Evolutionary conservation across 2,329 filamentous ascomycete genomes (phyloP), one percentile per base, ranked within the genome.

Genomic region (Stenocarpella maydis): DNA sequence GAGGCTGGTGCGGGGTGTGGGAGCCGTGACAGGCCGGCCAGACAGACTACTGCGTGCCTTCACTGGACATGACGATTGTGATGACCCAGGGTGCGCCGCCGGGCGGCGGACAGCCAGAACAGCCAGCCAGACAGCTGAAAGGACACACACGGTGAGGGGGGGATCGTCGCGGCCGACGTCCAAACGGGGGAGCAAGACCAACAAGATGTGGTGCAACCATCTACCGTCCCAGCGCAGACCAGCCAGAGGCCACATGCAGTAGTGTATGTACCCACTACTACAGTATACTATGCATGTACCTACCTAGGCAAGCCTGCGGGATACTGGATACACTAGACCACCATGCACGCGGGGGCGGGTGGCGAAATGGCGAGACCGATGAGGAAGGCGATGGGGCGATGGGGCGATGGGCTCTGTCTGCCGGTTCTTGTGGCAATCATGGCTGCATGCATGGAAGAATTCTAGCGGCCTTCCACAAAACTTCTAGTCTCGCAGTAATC

Each of bases 401-500:
- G 55, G 39, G 55, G 17, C 55, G 55, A 61, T 61, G 31, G 55
- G 15, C 39, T 24, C 21, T 12, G 26, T 19, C 9, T 43, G 24
- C 15, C 52, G 12, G 3, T 14, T 34, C n/a, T 9, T 24, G n/a
- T 17, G 24, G 47, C n/a, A 21, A 15, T 26, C 19, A 17, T 31
- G 58, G 17, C 60, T 14, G 31, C 19, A 41, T 64, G 50, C 50
- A 55, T 43, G 43, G 61, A 69, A 66, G 61, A 43, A 14, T 69
- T 66, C 61, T 65, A 69, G 61, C 45, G 52, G 52, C 50, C 52
- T 69, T 69, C 67, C 50, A 66, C 53, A 34, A 69, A 47, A 47
- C 67, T 69, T 69, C 67, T 66, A 69, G 67, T 39, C 67, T 69
- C 66, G 61, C 64, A 69, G 67, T 39, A 63, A 34, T 61, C 55